Base-by-base conservation (phyloP, 371 early-diverging fungal species). In the Rhizopus stolonifer region DNA sequence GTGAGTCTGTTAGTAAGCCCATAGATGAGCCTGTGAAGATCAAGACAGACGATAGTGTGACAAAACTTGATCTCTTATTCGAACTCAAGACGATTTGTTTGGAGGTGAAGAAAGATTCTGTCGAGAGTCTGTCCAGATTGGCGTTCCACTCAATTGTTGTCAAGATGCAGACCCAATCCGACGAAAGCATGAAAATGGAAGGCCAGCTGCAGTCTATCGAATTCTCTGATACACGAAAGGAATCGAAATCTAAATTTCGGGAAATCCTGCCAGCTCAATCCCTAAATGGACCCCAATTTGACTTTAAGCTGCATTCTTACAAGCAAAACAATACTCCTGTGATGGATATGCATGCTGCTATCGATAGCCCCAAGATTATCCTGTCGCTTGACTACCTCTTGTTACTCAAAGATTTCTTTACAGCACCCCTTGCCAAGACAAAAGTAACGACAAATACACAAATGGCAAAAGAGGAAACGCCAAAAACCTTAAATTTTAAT, bases 351-450 rank as follows among this genome's bases (percentile, higher is more conserved):
- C 45, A 81, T n/a, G 75, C 88, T 17, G 88, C 91, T 7, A 60
- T 97, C 3, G 93, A 93, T 61, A 83, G 83, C 11, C 91, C 96
- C 2, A 86, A 86, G 44, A 61, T 95, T 14, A 80, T 93, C 21
- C 72, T 95, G n/a, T 89, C 90, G 9, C 65, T 94, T 14, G 94
- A 96, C 60, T 90, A 91, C 54, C 29, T 93, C 26, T 84, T 91
- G 52, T 79, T 84, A 2, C 67, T 93, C 6, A 74, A 82, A 21
- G 79, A 83, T 53, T 94, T 88, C 62, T 86, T 89, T 52, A 62
- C 79, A 65, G 76, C 80, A 14, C 87, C 88, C 3, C 77, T 85
- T 54, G 60, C 74, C 1, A 70, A 69, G 34, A 69, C 77, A 31
- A 62, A 57, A 18, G 70, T 52, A 48, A 72, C 68, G n/a, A 60